Conservation (phyloP, 83 land plant genomes). For the Picea abies region DNA sequence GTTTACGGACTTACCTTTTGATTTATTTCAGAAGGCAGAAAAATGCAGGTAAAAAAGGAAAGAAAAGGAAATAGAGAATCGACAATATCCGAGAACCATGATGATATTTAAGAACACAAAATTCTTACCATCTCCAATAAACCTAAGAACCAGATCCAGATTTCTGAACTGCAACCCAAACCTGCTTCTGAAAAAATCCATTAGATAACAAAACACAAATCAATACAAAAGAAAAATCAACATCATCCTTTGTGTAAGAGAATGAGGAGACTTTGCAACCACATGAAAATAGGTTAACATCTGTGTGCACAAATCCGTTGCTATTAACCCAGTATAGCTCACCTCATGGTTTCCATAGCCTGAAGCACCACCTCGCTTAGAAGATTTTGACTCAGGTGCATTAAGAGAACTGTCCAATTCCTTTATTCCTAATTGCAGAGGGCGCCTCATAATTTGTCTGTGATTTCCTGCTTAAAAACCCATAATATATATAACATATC, state of each 20-base stretch:
- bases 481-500: neutral
- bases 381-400: conserved; percentile 43
- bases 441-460: conserved; percentile 53
- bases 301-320: neutral
- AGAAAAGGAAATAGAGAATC: no score
- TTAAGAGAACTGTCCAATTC: conserved; percentile 33
- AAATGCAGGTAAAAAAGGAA: neutral
- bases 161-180: conserved; percentile 57
- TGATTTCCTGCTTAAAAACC: conserved; percentile 37
- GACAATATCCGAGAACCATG: no score
- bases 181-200: conserved; percentile 49
- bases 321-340: neutral
- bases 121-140: conserved; percentile 12
- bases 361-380: conserved; percentile 38
- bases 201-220: conserved; percentile 5
- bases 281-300: neutral
- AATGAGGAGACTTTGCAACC: conserved; percentile 18
- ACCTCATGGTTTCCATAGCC: conserved; percentile 62
- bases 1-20: neutral
- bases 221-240: conserved; percentile 6
- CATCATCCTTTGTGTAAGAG: neutral
- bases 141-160: conserved; percentile 36
- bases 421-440: conserved; percentile 29
- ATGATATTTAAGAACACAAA: no score
- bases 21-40: neutral